phyloP scores from a whole-genome alignment of 768 basidiomycete species.

The Stropharia rugosoannulata region DNA sequence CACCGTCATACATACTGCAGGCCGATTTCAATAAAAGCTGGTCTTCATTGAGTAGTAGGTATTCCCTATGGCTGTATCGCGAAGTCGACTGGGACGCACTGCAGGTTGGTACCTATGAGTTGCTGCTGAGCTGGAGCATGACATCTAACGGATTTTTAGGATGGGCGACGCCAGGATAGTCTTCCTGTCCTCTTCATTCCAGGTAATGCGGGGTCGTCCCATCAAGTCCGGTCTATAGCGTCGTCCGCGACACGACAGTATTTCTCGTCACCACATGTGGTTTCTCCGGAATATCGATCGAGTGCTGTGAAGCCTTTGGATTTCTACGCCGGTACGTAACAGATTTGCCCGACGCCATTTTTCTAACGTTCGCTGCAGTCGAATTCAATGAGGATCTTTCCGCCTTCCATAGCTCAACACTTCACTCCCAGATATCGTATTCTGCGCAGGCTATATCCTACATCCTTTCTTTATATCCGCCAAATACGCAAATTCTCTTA shows the following conservation, averaged over 20 bases:
- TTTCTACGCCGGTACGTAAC: conserved; percentile 72
- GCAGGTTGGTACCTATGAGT: conserved; percentile 38
- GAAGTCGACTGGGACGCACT: conserved; percentile 81
- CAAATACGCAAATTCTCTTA: conserved; percentile 63
- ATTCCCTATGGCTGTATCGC: conserved; percentile 88
- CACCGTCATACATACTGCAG: conserved; percentile 82
- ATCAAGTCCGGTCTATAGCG: conserved; percentile 93
- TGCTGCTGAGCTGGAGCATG: background rate
- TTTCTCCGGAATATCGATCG: conserved; percentile 52
- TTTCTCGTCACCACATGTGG: conserved; percentile 56
- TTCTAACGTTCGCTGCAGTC: conserved; percentile 41
- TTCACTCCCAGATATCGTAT: conserved; percentile 80
- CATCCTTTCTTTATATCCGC: conserved; percentile 76
- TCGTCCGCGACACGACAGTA: conserved; percentile 86
- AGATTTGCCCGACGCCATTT: background rate
- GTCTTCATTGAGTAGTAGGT: conserved; percentile 71
- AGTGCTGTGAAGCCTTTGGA: conserved; percentile 62
- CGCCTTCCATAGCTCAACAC: conserved; percentile 89
- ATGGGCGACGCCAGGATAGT: conserved; percentile 35
- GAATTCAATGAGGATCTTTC: conserved; percentile 98
- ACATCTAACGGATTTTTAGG: conserved; percentile 7
- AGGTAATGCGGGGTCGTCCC: conserved; percentile 94
- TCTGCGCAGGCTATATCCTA: conserved; percentile 68
- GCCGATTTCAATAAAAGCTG: conserved; percentile 62
- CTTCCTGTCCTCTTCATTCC: conserved; percentile 95